Evolutionary conservation across 225 moss, liverwort and hornwort genomes (phyloP).

Genomic region (Sphagnum contortum): DNA sequence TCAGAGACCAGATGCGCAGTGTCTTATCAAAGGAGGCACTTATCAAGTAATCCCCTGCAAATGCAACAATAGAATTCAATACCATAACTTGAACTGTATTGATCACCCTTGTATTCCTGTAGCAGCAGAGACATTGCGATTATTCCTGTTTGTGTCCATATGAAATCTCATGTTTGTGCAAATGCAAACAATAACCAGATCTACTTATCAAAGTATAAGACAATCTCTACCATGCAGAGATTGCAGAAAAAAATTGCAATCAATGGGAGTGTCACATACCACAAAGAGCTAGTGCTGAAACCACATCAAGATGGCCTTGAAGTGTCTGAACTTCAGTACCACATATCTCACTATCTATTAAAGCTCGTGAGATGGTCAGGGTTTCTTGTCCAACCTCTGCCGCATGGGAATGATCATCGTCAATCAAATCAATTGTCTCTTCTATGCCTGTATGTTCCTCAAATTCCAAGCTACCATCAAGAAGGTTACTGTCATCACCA

Average conservation of each 20-base stretch:
- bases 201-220: no score
- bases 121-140: no score
- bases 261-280: constrained; percentile 20
- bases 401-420: constrained; percentile 8
- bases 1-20: constrained; percentile 74
- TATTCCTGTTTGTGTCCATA: no score
- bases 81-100: background rate
- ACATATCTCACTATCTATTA: constrained; percentile 15
- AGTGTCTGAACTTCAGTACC: constrained; percentile 29
- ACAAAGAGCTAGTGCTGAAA: constrained; percentile 54
- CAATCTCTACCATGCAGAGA: no score
- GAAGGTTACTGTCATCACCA: constrained; percentile 2
- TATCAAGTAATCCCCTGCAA: constrained; percentile 68
- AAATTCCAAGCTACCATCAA: constrained; percentile 4
- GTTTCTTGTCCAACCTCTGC: constrained; percentile 7
- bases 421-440: constrained; percentile 11
- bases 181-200: no score
- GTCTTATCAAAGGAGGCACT: constrained; percentile 96
- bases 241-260: no score
- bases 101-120: no score
- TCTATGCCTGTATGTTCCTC: constrained; percentile 11
- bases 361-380: constrained; percentile 17
- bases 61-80: background rate
- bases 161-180: no score
- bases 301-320: constrained; percentile 61